phyloP scores from a whole-genome alignment of 2,329 filamentous ascomycete genomes.

The Aspergillus luchuensis region DNA sequence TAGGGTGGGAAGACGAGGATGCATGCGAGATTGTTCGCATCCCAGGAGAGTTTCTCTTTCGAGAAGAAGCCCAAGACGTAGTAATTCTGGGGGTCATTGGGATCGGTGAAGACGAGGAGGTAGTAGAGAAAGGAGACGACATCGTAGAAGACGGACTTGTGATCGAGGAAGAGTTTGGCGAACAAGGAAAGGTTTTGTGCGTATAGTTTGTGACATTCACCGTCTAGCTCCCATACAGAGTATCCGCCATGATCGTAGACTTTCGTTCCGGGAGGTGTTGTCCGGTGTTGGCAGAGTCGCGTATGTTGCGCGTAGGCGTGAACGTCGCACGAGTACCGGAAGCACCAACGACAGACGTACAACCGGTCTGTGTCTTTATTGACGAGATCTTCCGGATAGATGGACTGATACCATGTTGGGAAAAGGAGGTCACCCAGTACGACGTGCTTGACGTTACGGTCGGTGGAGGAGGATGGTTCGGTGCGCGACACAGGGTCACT shows the following conservation, averaged over 20 bases:
- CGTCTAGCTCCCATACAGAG: conserved; percentile 90
- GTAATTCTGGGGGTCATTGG: conserved; percentile 41
- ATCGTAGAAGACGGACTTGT: conserved; percentile 98
- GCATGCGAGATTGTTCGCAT: conserved; percentile 95
- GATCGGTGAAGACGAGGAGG: conserved; percentile 74
- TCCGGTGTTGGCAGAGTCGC: conserved; percentile 56
- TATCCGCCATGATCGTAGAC: conserved; percentile 80
- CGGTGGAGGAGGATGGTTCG: conserved; percentile 43
- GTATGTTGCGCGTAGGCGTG: conserved; percentile 41
- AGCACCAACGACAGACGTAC: conserved; percentile 90
- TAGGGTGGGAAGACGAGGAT: conserved; percentile 95
- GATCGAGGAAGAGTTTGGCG: conserved; percentile 95
- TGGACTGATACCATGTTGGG: conserved; percentile 89
- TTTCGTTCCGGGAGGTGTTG: conserved; percentile 66
- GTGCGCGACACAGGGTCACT: conserved; percentile 28
- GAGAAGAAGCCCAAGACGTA: conserved; percentile 95
- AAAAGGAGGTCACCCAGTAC: conserved; percentile 82
- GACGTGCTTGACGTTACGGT: conserved; percentile 83
- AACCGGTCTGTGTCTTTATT: conserved; percentile 59
- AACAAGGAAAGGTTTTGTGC: conserved; percentile 95
- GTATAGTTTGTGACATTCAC: conserved; percentile 83
- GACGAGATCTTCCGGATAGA: conserved; percentile 73
- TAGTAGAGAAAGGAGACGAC: conserved; percentile 94
- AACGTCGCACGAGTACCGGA: conserved; percentile 72
- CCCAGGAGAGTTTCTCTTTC: conserved; percentile 98